Evolutionary conservation across 192 early-diverging fungal genomes (phyloP).

Genomic region (Cetraspora pellucida): DNA sequence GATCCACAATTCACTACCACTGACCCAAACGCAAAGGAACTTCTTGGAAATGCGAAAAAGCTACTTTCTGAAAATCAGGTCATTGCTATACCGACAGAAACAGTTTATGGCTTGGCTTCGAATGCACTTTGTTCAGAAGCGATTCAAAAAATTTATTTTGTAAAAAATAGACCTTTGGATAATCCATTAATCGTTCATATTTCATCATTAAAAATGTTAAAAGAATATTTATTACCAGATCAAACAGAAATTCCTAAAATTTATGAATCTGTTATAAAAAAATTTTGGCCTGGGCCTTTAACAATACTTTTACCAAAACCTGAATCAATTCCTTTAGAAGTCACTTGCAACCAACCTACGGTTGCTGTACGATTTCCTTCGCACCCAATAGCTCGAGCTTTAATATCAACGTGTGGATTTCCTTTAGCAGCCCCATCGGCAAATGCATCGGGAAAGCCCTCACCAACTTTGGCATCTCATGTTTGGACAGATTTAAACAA

Average conservation of each 20-base stretch:
- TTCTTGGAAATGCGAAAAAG: slow-evolving; percentile 51
- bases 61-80: slow-evolving; percentile 61
- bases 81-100: slow-evolving; percentile 96
- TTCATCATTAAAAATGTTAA: slow-evolving; percentile 86
- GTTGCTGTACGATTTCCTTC: slow-evolving; percentile 92
- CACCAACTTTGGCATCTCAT: slow-evolving; percentile 89
- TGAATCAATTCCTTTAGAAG: slow-evolving; percentile 66
- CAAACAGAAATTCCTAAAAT: slow-evolving; percentile 64
- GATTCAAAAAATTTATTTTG: slow-evolving; percentile 75
- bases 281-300: slow-evolving; percentile 92
- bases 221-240: slow-evolving; percentile 55
- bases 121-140: slow-evolving; percentile 74
- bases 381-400: slow-evolving; percentile 87
- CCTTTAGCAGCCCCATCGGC: slow-evolving; percentile 98
- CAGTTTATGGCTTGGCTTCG: slow-evolving; percentile 95
- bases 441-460: slow-evolving; percentile 93
- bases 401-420: slow-evolving; percentile 80
- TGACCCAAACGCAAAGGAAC: slow-evolving; percentile 32
- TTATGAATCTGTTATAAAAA: slow-evolving; percentile 68
- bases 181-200: slow-evolving; percentile 99
- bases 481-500: slow-evolving; percentile 80
- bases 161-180: slow-evolving; percentile 90
- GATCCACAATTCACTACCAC: slow-evolving; percentile 39
- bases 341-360: slow-evolving; percentile 82
- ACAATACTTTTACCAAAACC: slow-evolving; percentile 85